These are phyloP conservation scores for Nicotiana benthamiana DNA, from an alignment of 257 asterid genomes.

Conservation along the genomic window DNA sequence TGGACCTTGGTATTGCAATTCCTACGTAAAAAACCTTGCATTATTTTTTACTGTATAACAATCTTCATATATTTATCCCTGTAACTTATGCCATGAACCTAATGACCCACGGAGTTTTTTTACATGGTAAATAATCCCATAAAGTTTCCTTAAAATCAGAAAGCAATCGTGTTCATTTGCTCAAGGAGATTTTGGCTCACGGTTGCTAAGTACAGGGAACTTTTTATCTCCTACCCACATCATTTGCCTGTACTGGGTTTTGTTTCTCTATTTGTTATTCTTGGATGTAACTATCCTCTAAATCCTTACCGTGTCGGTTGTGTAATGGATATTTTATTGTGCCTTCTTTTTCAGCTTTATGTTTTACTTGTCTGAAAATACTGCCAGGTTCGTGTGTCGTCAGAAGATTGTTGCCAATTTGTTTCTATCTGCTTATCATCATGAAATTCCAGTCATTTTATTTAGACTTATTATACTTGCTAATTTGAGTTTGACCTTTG, in stretches of 20 bases:
- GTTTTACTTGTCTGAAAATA: background rate
- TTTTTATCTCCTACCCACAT: background rate
- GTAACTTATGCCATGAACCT: too few species aligned
- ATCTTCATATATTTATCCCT: too few species aligned
- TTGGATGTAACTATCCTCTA: background rate
- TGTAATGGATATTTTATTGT: background rate
- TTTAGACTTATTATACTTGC: slow-evolving; percentile 1
- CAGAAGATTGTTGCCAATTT: background rate
- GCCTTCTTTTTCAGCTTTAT: background rate
- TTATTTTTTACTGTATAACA: too few species aligned
- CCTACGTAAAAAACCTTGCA: too few species aligned
- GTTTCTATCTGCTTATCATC: background rate
- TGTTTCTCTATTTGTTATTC: background rate
- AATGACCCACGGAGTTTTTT: too few species aligned
- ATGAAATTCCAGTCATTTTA: background rate
- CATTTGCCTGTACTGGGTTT: background rate
- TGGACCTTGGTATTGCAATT: too few species aligned
- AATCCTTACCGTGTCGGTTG: background rate
- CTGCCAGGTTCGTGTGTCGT: background rate
- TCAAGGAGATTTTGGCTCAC: background rate
- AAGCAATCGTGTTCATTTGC: background rate
- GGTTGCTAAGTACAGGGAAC: background rate
- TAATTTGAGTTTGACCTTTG: background rate
- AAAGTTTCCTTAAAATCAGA: background rate
- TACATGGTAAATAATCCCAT: background rate